Conservation (phyloP, 2,329 filamentous ascomycete species). For the Remersonia thermophila region DNA sequence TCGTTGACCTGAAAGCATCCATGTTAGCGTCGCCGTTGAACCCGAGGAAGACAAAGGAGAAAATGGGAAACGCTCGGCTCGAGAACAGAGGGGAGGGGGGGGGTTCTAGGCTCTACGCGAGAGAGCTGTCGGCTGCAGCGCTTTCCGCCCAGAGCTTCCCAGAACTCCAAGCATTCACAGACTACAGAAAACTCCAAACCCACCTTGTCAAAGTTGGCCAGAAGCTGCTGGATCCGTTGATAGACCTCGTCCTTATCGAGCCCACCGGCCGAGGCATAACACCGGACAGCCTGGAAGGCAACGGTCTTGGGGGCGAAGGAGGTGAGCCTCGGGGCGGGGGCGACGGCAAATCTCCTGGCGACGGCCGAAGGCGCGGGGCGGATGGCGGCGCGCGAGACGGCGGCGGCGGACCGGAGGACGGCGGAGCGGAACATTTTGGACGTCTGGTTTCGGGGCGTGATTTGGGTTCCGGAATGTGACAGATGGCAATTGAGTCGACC, state of each 20-base stretch:
- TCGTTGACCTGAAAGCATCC: slow-evolving; percentile 49
- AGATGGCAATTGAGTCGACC: slow-evolving; percentile 1
- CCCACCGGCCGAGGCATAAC: slow-evolving; percentile 73
- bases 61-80: too few species aligned
- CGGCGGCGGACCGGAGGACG: slow-evolving; percentile 65
- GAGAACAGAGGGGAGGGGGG: too few species aligned
- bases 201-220: slow-evolving; percentile 97
- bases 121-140: background rate
- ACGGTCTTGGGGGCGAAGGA: slow-evolving; percentile 40
- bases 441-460: slow-evolving; percentile 7
- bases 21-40: slow-evolving; percentile 8
- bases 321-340: slow-evolving; percentile 46
- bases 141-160: too few species aligned
- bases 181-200: slow-evolving; percentile 19
- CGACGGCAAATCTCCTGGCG: slow-evolving; percentile 46
- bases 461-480: background rate
- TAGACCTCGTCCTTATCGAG: slow-evolving; percentile 51
- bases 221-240: slow-evolving; percentile 33
- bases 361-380: slow-evolving; percentile 44
- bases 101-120: too few species aligned
- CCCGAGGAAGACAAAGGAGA: too few species aligned
- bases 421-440: slow-evolving; percentile 79
- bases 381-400: slow-evolving; percentile 40
- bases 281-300: slow-evolving; percentile 58
- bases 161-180: background rate